Evolutionary conservation across 345 rosid genomes (phyloP).

Genomic region (Anastatica hierochuntica): DNA sequence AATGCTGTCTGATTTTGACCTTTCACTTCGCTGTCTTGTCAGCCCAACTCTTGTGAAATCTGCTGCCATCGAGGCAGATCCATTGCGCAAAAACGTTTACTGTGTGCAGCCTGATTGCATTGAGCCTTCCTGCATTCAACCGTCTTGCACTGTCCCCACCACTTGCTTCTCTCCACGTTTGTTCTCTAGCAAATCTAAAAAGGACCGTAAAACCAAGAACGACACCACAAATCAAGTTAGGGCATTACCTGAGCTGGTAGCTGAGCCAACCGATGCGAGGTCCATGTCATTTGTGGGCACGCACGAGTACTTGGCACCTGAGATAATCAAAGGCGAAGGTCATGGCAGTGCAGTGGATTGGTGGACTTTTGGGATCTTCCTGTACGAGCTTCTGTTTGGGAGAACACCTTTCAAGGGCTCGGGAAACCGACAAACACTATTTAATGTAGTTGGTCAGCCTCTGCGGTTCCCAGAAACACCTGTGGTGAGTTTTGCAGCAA

Average conservation of each 20-base stretch:
- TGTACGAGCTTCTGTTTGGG: slow-evolving; percentile 77
- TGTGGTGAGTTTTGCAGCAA: slow-evolving; percentile 72
- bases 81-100: slow-evolving; percentile 56
- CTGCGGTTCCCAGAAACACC: slow-evolving; percentile 80
- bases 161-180: slow-evolving; percentile 83
- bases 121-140: slow-evolving; percentile 80
- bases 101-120: slow-evolving; percentile 81
- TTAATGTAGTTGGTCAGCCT: slow-evolving; percentile 88
- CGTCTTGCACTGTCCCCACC: slow-evolving; percentile 72
- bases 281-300: slow-evolving; percentile 97
- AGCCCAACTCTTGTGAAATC: slow-evolving; percentile 70
- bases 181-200: slow-evolving; percentile 78
- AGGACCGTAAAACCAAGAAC: slow-evolving; percentile 56
- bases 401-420: slow-evolving; percentile 92
- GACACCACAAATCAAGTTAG: slow-evolving; percentile 71
- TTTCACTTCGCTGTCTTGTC: slow-evolving; percentile 74
- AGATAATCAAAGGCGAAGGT: slow-evolving; percentile 90
- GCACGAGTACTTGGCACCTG: slow-evolving; percentile 83
- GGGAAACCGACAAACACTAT: slow-evolving; percentile 73
- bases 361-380: slow-evolving; percentile 92
- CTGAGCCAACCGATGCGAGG: slow-evolving; percentile 87
- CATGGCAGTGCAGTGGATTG: slow-evolving; percentile 97
- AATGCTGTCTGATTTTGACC: slow-evolving; percentile 80
- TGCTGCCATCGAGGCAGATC: slow-evolving; percentile 51
- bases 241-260: slow-evolving; percentile 79